phyloP scores from a whole-genome alignment of 2,329 filamentous ascomycete species.

The Talaromyces amestolkiae region DNA sequence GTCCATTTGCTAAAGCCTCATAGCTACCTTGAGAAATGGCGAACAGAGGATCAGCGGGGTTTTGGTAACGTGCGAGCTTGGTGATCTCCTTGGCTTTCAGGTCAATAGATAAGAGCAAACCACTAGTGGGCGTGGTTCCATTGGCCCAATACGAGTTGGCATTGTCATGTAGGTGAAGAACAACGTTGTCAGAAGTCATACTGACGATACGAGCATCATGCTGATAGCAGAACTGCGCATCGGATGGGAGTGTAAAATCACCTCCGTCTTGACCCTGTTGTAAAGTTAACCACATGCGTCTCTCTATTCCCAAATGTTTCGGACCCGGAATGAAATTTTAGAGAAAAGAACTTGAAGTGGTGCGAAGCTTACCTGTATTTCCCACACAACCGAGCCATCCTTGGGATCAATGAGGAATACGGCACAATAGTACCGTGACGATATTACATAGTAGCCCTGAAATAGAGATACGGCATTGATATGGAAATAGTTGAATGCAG shows the following conservation, averaged over 20 bases:
- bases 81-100: conserved; percentile 14
- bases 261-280: conserved; percentile 20
- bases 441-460: neutral
- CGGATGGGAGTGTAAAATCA: conserved; percentile 19
- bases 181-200: conserved; percentile 7
- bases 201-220: conserved; percentile 5
- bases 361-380: neutral
- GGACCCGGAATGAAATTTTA: neutral
- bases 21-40: conserved; percentile 19
- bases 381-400: conserved; percentile 1
- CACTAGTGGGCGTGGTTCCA: conserved; percentile 11
- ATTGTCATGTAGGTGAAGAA: neutral
- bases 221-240: conserved; percentile 19
- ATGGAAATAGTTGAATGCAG: conserved; percentile 21
- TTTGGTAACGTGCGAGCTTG: conserved; percentile 7
- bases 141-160: conserved; percentile 1
- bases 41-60: neutral
- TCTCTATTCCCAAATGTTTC: neutral
- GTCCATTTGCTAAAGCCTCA: conserved; percentile 8
- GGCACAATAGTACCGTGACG: neutral
- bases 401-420: neutral
- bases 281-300: neutral
- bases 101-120: conserved; percentile 17
- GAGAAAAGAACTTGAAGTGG: neutral
- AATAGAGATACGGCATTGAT: conserved; percentile 15